Percentiles rank a stretch among this genome's conserved stretches.
phyloP scores from a whole-genome alignment of 1,284 basidiomycete species.

The Marasmius oreades region DNA sequence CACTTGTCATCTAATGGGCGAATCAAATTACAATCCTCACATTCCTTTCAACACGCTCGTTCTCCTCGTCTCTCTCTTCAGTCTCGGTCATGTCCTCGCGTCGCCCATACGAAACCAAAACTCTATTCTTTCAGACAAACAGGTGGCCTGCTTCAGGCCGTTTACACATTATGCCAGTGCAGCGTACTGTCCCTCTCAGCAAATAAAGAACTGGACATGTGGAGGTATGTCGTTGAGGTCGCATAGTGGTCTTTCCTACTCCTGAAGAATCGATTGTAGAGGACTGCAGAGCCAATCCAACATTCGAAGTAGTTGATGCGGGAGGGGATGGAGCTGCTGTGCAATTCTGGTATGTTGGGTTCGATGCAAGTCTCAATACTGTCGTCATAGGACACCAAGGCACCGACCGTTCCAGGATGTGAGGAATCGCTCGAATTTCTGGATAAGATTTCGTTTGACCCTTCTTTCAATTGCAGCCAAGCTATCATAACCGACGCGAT shows the following conservation, averaged over 20 bases:
- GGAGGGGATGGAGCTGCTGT: conserved; percentile 36
- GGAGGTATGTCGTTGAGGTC: not conserved
- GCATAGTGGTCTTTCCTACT: not conserved
- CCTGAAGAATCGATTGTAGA: not conserved
- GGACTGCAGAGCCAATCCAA: conserved; percentile 31
- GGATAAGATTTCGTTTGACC: not conserved
- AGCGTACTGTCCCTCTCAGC: not conserved
- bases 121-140: not conserved
- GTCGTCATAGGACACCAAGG: conserved; percentile 41
- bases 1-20: too few relatives aligned
- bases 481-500: conserved; percentile 37
- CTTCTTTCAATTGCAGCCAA: conserved; percentile 20
- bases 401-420: conserved; percentile 35
- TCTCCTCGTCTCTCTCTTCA: not conserved
- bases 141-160: not conserved
- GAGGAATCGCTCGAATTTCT: conserved; percentile 11
- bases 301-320: conserved; percentile 34
- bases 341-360: conserved; percentile 44
- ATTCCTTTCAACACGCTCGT: not conserved
- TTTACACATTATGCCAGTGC: not conserved
- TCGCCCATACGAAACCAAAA: not conserved
- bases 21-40: too few relatives aligned
- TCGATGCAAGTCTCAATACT: conserved; percentile 30
- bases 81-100: not conserved
- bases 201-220: not conserved